Evolutionary conservation across 106 monocot genomes (phyloP), one percentile per base, ranked within the genome.

Genomic region (Xerophyta viscosa): DNA sequence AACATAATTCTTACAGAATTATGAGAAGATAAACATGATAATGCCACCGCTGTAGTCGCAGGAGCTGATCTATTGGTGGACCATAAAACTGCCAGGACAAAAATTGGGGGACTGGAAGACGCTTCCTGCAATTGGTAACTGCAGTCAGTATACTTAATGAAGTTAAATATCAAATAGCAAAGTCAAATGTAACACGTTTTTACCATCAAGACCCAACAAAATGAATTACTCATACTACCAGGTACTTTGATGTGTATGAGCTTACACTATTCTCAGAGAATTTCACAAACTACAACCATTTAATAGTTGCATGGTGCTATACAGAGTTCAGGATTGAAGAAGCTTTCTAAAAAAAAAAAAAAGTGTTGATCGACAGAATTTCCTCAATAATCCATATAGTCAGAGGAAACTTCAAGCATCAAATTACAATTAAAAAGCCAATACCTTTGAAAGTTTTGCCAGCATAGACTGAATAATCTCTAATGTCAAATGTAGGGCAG

Each of bases 101-200:
- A 79, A n/a, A 67, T 26, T 27, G 67, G 72, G 1, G 53, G n/a
- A 44, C 50, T 67, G 2, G 71, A 44, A 67, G 29, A 46, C 37
- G 49, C 37, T 30, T 77, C 81, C 88, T 85, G 75, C 37, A 71
- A 67, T n/a, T n/a, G n/a, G n/a, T n/a, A n/a, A n/a, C n/a, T n/a
- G n/a, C n/a, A 36, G 50, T 36, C 13, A 31, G 7, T 27, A 33
- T 37, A 46, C 66, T 18, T 11, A 49, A 36, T 49, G 43, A 31
- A 57, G 4, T 50, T 31, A 48, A 17, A 17, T 4, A 13, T 14
- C 4, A 20, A 7, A 20, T 4, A 46, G 11, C 45, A 46, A 14
- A 7, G 4, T n/a, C 4, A 20, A 8, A 46, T 8, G 45, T 8
- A 20, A 13, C n/a, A 46, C 4, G n/a, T n/a, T n/a, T n/a, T n/a